Conservation (phyloP, 75 land plant genomes). For the Chamaecyparis obtusa region DNA sequence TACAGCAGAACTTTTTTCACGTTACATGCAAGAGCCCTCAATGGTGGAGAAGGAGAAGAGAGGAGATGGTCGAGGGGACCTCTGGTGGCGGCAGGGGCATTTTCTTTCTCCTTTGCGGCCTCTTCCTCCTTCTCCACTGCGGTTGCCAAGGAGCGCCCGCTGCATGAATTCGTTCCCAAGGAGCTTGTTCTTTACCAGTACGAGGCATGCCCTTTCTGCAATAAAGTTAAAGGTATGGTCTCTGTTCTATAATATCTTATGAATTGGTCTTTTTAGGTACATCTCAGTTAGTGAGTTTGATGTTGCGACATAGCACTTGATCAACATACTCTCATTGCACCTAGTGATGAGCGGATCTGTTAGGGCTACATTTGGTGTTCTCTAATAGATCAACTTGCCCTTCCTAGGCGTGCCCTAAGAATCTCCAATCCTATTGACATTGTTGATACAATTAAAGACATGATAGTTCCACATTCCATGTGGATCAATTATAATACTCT, state of each 20-base stretch:
- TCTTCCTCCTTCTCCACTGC: slow-evolving; percentile 39
- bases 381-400: no score
- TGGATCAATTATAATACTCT: no score
- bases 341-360: no score
- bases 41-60: slow-evolving; percentile 4
- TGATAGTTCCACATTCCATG: no score
- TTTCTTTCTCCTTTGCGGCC: slow-evolving; percentile 66
- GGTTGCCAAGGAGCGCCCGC: slow-evolving; percentile 64
- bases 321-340: no score
- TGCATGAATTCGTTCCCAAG: slow-evolving; percentile 41
- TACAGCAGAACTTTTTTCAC: neutral
- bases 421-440: no score
- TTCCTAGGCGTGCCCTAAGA: no score
- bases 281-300: no score
- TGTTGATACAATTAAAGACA: no score
- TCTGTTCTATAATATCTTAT: neutral
- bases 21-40: neutral
- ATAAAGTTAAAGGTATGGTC: slow-evolving; percentile 90
- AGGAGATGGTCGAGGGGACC: slow-evolving; percentile 1
- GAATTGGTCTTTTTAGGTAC: no score
- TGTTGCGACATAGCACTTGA: no score
- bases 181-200: slow-evolving; percentile 95
- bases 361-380: neutral
- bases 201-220: slow-evolving; percentile 99
- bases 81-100: slow-evolving; percentile 48